These are phyloP conservation scores for Grifola frondosa DNA, from an alignment of 1,284 basidiomycete species.

Conservation along the genomic window DNA sequence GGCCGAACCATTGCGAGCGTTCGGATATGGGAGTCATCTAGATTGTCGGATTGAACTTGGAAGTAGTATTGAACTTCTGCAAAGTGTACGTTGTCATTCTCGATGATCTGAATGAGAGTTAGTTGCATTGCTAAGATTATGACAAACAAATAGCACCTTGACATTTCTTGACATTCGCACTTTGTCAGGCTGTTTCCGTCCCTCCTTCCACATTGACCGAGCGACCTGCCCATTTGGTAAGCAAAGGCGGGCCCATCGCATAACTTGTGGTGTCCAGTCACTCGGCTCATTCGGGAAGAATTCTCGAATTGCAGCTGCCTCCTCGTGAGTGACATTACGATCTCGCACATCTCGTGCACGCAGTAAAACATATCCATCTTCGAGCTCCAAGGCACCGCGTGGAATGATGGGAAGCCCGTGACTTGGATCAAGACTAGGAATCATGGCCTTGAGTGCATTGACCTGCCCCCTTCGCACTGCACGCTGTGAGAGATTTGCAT, in stretches of 20 bases:
- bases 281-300: not conserved
- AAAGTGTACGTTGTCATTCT: not conserved
- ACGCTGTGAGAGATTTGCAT: slow-evolving; percentile 15
- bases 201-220: slow-evolving; percentile 18
- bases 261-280: not conserved
- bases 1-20: too few species aligned
- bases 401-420: too few species aligned
- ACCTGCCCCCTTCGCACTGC: slow-evolving; percentile 9
- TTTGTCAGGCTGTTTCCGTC: not conserved
- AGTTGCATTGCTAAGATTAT: too few species aligned
- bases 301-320: not conserved
- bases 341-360: not conserved
- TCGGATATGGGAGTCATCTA: too few species aligned
- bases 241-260: slow-evolving; percentile 3
- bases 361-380: slow-evolving; percentile 5
- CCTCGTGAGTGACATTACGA: not conserved
- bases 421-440: slow-evolving; percentile 12
- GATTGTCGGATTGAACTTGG: too few species aligned
- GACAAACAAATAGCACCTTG: too few species aligned
- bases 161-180: not conserved
- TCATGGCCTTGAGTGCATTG: slow-evolving; percentile 21
- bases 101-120: not conserved
- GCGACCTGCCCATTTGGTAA: slow-evolving; percentile 8
- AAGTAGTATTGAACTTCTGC: slow-evolving; percentile 1
- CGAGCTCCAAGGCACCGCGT: slow-evolving; percentile 4